Conservation (phyloP, 148 eudicot genomes). For the Rhododendron vialii region DNA sequence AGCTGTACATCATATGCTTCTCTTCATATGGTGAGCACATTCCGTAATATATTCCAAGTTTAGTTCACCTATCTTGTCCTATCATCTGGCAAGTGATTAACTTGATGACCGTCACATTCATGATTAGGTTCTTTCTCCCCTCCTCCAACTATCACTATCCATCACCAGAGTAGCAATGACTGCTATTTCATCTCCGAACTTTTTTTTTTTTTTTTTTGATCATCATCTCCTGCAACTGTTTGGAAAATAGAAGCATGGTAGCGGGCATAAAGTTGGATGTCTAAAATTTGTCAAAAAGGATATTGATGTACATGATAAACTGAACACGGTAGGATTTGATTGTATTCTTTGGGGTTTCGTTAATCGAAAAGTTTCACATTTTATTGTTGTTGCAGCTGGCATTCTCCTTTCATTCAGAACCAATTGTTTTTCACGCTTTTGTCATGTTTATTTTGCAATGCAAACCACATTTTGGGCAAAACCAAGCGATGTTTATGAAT, state of each 20-base stretch:
- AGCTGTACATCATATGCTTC: not conserved
- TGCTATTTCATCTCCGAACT: not conserved
- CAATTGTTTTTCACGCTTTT: not conserved
- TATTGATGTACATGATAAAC: not conserved
- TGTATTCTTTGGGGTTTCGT: not conserved
- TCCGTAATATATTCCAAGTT: not conserved
- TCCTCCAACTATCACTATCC: not conserved
- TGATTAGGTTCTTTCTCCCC: not conserved
- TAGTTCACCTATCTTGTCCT: not conserved
- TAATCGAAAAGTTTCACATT: not conserved
- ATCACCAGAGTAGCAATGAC: not conserved
- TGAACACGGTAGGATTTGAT: not conserved
- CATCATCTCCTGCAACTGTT: not conserved
- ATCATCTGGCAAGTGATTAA: not conserved
- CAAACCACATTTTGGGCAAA: not conserved
- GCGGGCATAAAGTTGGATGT: not conserved
- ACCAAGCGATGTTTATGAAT: not conserved
- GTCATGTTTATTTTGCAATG: not conserved
- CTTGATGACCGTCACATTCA: not conserved
- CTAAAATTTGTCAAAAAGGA: not conserved
- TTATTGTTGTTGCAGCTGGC: not conserved
- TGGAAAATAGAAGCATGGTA: not conserved
- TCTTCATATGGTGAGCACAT: not conserved
- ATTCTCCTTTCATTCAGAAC: not conserved
- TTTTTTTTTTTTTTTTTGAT: too few species aligned